A percentile compares a stretch with the other conserved stretches of the same genome.
These are phyloP conservation scores for Tetrastigma voinierianum DNA, from an alignment of 164 flowering plant species.

Conservation along the genomic window DNA sequence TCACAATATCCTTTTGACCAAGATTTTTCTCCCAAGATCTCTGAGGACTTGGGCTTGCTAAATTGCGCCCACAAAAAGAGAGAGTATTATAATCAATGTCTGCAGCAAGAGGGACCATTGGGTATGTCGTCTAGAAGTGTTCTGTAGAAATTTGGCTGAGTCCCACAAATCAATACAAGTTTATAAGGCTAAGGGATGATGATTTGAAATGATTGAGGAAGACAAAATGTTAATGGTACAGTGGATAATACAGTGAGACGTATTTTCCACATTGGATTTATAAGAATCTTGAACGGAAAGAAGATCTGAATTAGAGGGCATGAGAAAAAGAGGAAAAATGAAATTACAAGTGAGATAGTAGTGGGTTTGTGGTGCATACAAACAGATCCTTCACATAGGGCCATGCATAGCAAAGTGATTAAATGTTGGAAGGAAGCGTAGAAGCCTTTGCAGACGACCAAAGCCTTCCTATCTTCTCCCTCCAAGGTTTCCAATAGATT, in stretches of 20 bases:
- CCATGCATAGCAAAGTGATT: constrained; percentile 3
- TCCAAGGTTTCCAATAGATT: neutral
- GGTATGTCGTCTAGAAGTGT: too few species aligned
- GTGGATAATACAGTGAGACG: neutral
- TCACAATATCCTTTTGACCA: too few species aligned
- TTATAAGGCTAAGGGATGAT: constrained; percentile 11
- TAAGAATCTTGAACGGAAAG: neutral
- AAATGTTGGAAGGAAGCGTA: constrained; percentile 5
- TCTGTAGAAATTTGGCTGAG: too few species aligned
- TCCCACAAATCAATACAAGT: neutral
- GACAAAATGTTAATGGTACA: neutral
- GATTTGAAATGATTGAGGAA: constrained; percentile 11
- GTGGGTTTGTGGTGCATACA: constrained; percentile 6
- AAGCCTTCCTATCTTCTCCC: neutral
- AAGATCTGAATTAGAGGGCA: too few species aligned
- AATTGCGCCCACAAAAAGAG: neutral
- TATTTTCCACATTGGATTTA: constrained; percentile 12
- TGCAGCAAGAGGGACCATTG: too few species aligned
- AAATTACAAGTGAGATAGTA: neutral
- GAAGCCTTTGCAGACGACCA: neutral
- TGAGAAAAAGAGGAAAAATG: neutral
- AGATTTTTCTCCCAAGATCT: neutral
- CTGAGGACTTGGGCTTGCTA: constrained; percentile 4
- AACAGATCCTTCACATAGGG: neutral
- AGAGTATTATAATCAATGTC: too few species aligned